phyloP scores from a whole-genome alignment of 2,329 filamentous ascomycete species.

The Trichoderma lentiforme region DNA sequence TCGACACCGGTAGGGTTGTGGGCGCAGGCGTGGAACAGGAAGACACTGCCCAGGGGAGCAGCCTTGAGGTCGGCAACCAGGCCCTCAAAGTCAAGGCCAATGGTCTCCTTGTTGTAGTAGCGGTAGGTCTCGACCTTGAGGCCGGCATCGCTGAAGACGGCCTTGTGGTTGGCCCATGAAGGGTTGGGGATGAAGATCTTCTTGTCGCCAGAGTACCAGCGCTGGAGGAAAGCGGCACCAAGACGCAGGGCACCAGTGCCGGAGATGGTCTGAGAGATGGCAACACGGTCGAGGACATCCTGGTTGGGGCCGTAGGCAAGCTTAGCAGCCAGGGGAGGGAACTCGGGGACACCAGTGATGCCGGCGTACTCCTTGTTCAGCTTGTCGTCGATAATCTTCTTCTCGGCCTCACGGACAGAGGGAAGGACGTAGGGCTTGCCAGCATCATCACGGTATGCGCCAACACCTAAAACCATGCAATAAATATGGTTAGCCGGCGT shows the following conservation, averaged over 20 bases:
- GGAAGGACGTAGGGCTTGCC: slow-evolving; percentile 98
- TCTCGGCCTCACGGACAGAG: slow-evolving; percentile 84
- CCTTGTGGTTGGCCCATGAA: slow-evolving; percentile 78
- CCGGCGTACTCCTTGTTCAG: slow-evolving; percentile 97
- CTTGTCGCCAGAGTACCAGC: slow-evolving; percentile 88
- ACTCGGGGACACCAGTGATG: slow-evolving; percentile 92
- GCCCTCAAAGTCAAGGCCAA: slow-evolving; percentile 94
- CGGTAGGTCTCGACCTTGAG: slow-evolving; percentile 91
- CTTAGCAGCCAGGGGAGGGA: slow-evolving; percentile 86
- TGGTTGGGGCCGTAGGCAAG: slow-evolving; percentile 87
- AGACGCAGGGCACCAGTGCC: slow-evolving; percentile 95
- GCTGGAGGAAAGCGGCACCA: slow-evolving; percentile 86
- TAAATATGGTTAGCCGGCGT: slow-evolving; percentile 18
- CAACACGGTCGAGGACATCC: slow-evolving; percentile 71
- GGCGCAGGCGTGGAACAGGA: slow-evolving; percentile 94
- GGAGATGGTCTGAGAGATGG: slow-evolving; percentile 96
- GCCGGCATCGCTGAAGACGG: slow-evolving; percentile 91
- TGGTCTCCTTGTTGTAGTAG: slow-evolving; percentile 99
- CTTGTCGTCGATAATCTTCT: slow-evolving; percentile 72
- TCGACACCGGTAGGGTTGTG: slow-evolving; percentile 98
- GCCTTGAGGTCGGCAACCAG: slow-evolving; percentile 86
- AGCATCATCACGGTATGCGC: slow-evolving; percentile 96
- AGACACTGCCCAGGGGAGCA: slow-evolving; percentile 80
- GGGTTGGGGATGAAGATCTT: slow-evolving; percentile 95
- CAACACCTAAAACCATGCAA: slow-evolving; percentile 63